Evolutionary conservation across 1,284 basidiomycete genomes (phyloP), one percentile per base, ranked within the genome.

Genomic region (Tilletia indica): DNA sequence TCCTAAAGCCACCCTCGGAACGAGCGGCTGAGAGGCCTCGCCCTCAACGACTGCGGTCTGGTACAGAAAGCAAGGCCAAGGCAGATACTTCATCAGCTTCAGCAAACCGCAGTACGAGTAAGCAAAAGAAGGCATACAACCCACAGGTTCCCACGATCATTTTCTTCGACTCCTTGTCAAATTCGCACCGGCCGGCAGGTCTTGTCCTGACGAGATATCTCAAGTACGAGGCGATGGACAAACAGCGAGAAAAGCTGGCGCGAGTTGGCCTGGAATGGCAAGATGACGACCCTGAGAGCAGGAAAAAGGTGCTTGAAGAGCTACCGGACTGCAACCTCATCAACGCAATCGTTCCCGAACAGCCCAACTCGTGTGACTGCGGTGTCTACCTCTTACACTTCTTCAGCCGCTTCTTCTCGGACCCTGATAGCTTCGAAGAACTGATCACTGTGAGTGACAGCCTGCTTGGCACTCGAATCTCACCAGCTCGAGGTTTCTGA

Each of bases 361-460:
- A 95, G 82, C 89, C 89, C 6, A 94, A 95, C 83, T 92, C 87
- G 74, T 92, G 91, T 80, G 93, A 95, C 82, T 95, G 93, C 77
- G 93, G 93, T 67, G 72, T 83, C 72, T 83, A 82, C 36, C 68
- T 83, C 21, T 70, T 83, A 42, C 81, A 83, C 68, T 80, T 76
- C 63, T 76, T 83, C 31, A 79, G 82, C 21, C 77, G 80, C 21
- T 82, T 83, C 74, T 80, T 83, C 25, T 70, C 71, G 16, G 75
- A 81, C 21, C 81, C 80, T 4, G 71, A 72, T 2, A 67, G 58
- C 8, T 75, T 78, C 36, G 48, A 68, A 42, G n/a, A 31, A 16
- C 21, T 47, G 39, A 51, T 49, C 45, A 25, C 25, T n/a, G 67
- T 49, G 16, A 48, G 45, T 48, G 6, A 11, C 21, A 42, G 45